Evolutionary conservation across 106 monocot genomes (phyloP), one percentile per base, ranked within the genome.

Genomic region (Dendrobium officinale): DNA sequence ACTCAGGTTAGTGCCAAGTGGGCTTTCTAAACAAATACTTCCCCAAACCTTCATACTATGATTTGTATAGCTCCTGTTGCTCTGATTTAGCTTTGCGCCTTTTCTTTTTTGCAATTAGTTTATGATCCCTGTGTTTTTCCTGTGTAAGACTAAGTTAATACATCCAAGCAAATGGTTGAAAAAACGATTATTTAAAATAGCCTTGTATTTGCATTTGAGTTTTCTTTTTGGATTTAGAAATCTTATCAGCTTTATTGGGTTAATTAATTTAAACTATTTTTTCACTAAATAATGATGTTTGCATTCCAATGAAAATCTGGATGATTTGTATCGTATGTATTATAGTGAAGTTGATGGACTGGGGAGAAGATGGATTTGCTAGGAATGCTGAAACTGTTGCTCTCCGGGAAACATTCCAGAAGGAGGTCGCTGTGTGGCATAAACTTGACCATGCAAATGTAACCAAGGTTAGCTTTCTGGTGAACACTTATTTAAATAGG

Each of bases 371-470:
- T 82, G 86, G 89, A 3, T 58, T 44, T 82, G 56, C 86, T 45
- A 86, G 81, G 4, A 82, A 84, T 66, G 84, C 84, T 55, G 82
- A 89, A 78, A 89, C 80, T 78, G 80, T 82, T 78, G 61, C 81
- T 77, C 89, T 89, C 59, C 79, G 93, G 55, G 77, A 88, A 84
- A 85, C 93, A 41, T 90, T 93, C 79, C 73, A 47, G 70, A 85
- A 88, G 68, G 93, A 90, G 40, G 93, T 90, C 78, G 88, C 88
- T 75, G 93, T 90, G 81, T 93, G 93, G 93, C 85, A 93, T 55
- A 86, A 93, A 54, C 85, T 93, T 64, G 86, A 90, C 77, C 88
- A 93, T 81, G 88, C 93, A 47, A 93, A 93, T 84, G 90, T 90
- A 27, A 87, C 93, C 75, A 90, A 86, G 83, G 92, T 92, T 72